phyloP scores from a whole-genome alignment of 2,329 filamentous ascomycete species.

The Talaromyces sp. region DNA sequence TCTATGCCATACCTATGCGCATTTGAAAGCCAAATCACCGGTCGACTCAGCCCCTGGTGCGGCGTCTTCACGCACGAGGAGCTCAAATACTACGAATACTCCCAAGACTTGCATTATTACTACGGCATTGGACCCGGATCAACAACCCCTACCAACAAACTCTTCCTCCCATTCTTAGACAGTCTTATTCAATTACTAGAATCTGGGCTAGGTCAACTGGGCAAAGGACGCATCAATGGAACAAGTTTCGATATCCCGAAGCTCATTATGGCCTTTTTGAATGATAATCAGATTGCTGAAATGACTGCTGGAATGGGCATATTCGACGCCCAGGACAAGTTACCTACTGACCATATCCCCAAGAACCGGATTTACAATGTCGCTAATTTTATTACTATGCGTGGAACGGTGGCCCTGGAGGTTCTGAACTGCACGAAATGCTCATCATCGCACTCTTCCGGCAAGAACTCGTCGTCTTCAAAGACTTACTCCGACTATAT shows the following conservation, averaged over 20 bases:
- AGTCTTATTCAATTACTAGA: slow-evolving; percentile 50
- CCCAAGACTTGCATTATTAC: slow-evolving; percentile 64
- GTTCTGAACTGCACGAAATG: slow-evolving; percentile 49
- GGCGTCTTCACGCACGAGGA: slow-evolving; percentile 58
- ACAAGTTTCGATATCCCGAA: slow-evolving; percentile 43
- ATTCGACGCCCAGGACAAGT: slow-evolving; percentile 46
- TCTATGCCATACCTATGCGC: slow-evolving; percentile 66
- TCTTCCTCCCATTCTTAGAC: slow-evolving; percentile 59
- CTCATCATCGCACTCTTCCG: background rate
- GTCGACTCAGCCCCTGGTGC: slow-evolving; percentile 58
- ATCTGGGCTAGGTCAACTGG: slow-evolving; percentile 48
- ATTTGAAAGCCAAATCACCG: slow-evolving; percentile 64
- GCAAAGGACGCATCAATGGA: slow-evolving; percentile 36
- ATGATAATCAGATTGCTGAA: slow-evolving; percentile 62
- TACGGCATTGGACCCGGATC: slow-evolving; percentile 58
- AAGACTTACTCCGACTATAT: slow-evolving; percentile 29
- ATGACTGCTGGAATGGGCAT: slow-evolving; percentile 56
- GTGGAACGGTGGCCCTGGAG: slow-evolving; percentile 62
- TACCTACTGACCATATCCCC: slow-evolving; percentile 47
- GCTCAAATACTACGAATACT: slow-evolving; percentile 60
- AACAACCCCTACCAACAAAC: slow-evolving; percentile 42
- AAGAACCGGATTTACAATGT: slow-evolving; percentile 50
- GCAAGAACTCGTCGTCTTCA: background rate
- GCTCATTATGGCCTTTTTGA: slow-evolving; percentile 58
- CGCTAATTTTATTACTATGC: slow-evolving; percentile 56